Evolutionary conservation across 805 yeast genomes (phyloP).

Genomic region (Lipomyces japonicus): DNA sequence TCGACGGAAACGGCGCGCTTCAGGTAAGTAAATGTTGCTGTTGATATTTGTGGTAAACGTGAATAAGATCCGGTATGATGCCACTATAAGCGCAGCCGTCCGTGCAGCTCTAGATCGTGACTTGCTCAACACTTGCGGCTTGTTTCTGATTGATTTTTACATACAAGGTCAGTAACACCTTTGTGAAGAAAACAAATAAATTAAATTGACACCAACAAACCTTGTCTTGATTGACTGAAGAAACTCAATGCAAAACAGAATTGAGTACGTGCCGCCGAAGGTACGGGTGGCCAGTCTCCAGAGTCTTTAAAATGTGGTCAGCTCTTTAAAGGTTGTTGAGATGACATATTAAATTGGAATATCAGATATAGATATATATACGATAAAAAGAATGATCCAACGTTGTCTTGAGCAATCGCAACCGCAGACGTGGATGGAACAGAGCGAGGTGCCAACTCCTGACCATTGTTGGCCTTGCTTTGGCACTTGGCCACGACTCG

Average conservation of each 20-base stretch:
- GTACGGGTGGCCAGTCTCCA: neutral
- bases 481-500: neutral
- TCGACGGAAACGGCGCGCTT: conserved; percentile 22
- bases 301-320: neutral
- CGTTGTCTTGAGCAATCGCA: neutral
- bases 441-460: neutral
- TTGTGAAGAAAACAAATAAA: neutral
- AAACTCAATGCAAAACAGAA: neutral
- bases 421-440: neutral
- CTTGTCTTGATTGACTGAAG: neutral
- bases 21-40: conserved; percentile 3
- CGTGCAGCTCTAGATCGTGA: neutral
- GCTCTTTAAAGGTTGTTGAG: too few species aligned
- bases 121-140: neutral
- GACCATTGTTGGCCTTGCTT: neutral
- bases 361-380: too few species aligned
- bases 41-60: conserved; percentile 10
- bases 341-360: too few species aligned
- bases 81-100: neutral
- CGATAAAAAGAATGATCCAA: neutral
- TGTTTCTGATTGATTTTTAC: neutral
- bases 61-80: conserved; percentile 13
- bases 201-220: neutral
- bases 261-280: neutral
- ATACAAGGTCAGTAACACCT: neutral